phyloP scores from a whole-genome alignment of 257 asterid species.

The Capsicum baccatum region DNA sequence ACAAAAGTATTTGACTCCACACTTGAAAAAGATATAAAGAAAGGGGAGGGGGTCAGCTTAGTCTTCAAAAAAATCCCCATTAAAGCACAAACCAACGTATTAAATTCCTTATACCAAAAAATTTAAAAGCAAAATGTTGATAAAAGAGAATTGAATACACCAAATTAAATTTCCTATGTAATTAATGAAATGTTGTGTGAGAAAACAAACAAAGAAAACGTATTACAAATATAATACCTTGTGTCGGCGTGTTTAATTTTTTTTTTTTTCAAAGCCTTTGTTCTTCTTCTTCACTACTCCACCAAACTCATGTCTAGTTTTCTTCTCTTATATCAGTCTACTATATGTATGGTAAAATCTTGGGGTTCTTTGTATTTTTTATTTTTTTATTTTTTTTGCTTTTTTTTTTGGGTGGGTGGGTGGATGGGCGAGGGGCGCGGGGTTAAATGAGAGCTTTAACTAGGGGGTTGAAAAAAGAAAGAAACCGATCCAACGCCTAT shows the following conservation, averaged over 20 bases:
- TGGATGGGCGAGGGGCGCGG: not conserved
- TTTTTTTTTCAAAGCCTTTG: conserved; percentile 27
- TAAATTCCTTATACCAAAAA: conserved; percentile 14
- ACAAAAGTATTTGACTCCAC: conserved; percentile 23
- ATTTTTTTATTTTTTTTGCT: not conserved
- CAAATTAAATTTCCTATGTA: conserved; percentile 29
- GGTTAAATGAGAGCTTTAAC: conserved; percentile 69
- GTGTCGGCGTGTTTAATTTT: conserved; percentile 33
- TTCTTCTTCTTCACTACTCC: conserved; percentile 32
- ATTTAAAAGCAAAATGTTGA: conserved; percentile 16
- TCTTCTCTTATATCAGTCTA: conserved; percentile 2
- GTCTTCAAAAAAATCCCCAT: not conserved
- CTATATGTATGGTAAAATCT: conserved; percentile 31
- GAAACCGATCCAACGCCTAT: conserved; percentile 57
- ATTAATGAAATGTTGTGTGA: not conserved
- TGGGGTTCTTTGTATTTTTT: conserved; percentile 12
- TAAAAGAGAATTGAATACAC: conserved; percentile 29
- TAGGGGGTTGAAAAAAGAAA: conserved; percentile 30
- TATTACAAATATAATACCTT: conserved; percentile 23
- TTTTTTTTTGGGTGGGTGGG: not conserved
- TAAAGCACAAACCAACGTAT: conserved; percentile 24
- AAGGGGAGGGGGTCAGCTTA: not conserved
- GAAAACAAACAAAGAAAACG: not conserved
- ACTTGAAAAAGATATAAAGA: not conserved
- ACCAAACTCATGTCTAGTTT: conserved; percentile 1